Base-by-base conservation (phyloP, 1,139 yeast species). In the Barnettozyma hawaiiensis region DNA sequence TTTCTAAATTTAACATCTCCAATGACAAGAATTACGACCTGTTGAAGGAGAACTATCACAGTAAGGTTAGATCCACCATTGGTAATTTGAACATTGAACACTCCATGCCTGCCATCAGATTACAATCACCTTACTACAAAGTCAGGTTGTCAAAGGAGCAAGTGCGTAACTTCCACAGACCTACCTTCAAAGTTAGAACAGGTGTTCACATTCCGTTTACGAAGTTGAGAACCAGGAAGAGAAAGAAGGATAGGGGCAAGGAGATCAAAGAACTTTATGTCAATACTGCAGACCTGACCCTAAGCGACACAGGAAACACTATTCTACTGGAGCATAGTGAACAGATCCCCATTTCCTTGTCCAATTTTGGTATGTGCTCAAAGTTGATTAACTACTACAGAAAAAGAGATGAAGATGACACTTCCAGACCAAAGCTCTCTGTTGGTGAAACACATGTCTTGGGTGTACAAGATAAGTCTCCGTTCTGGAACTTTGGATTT, bases 401-500 rank as follows among this genome's bases (percentile, higher is more conserved):
- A 51, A 90, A 92, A 60, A 80, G 78, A 49, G 73, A 72, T 46
- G 87, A 83, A 14, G 92, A 85, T 43, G 99, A 94, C 59, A 76
- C 78, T 7, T 72, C 85, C 5, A 76, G 98, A 49, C 98, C 98
- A 0, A 90, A 90, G 55, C 72, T 90, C 9, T 78, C 87, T 2
- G 73, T 89, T 35, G 99, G 99, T 41, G 99, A 94, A 62, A 92
- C 98, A 0, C 95, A 86, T 63, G 96, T 94, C 3, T 69, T 94
- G 33, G 97, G 97, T 15, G 87, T 86, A 2, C 96, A 89, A 58
- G 99, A 94, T 63, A 75, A 95, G 54, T 85, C 96, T 11, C 97
- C 99, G 11, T 94, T 92, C 60, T 94, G 98, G 98, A 92, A 90
- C 60, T 94, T 89, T 68, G 99, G 99, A 2, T 85, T 85, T 64